Evolutionary conservation across 345 rosid species (phyloP), one percentile per base, ranked within the genome.

Genomic region (Citrus australasica): DNA sequence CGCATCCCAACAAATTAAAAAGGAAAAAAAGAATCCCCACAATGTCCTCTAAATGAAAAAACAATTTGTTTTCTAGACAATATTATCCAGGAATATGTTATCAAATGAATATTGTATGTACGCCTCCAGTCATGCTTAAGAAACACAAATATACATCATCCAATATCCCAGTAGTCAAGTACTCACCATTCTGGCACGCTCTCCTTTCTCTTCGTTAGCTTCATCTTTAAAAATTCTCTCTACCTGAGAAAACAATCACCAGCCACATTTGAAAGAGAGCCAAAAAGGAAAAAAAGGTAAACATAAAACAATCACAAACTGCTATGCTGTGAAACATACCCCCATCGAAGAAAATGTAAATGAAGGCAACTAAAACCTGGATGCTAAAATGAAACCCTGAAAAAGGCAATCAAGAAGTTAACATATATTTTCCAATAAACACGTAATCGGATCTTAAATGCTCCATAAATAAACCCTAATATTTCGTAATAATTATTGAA

Each of bases 141-240:
- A 9, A 59, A 75, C 32, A 46, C 22, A 7, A 19, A 53, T 16
- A 40, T 58, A 19, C 77, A 68, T 33, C 28, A 70, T 21, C 32
- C 7, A 27, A 30, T 40, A 24, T 48, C 74, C 59, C 40, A 76
- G 2, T n/a, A 58, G 30, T 10, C 35, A 51, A 30, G n/a, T 13
- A 40, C 91, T 90, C 72, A 95, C 98, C 98, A 95, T 89, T 84
- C 98, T 87, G 63, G 99, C 99, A 33, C 94, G 96, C 76, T 92
- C 97, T 53, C 99, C 99, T 78, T 95, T 95, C 86, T 95, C 99
- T 84, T 92, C 99, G 55, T 76, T 90, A 73, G 99, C 98, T 56
- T 95, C 99, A 89, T 95, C 94, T 86, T 91, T 95, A 63, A 95
- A 78, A 79, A 93, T 91, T 71, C 64, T 88, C 11, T 93, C 97